Conservation (phyloP, 2,329 filamentous ascomycete species). For the Cladophialophora exuberans region DNA sequence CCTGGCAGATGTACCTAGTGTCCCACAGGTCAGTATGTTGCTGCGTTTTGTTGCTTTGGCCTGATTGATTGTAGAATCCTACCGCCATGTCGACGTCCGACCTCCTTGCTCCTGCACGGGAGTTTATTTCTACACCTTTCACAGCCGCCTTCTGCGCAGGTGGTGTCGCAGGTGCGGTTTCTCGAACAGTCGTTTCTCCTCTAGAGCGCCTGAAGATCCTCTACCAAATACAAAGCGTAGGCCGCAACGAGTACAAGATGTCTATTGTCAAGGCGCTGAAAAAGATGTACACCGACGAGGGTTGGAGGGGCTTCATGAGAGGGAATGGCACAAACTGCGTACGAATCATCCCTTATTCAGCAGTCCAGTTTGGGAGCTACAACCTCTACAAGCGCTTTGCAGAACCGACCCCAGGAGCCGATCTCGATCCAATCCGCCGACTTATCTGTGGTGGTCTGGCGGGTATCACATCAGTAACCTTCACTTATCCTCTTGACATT, state of each 20-base stretch:
- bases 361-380: constrained; percentile 97
- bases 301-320: constrained; percentile 95
- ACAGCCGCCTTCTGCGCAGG: constrained; percentile 91
- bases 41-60: neutral
- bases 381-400: constrained; percentile 94
- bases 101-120: constrained; percentile 35
- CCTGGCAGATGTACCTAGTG: constrained; percentile 25
- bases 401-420: constrained; percentile 72
- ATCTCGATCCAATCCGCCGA: constrained; percentile 73
- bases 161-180: constrained; percentile 94
- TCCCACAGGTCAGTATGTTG: constrained; percentile 29
- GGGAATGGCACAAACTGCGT: constrained; percentile 99
- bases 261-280: constrained; percentile 83
- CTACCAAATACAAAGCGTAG: constrained; percentile 92
- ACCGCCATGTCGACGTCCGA: constrained; percentile 28
- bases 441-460: constrained; percentile 89
- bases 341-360: constrained; percentile 96
- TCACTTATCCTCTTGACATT: constrained; percentile 96
- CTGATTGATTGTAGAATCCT: constrained; percentile 27
- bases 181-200: constrained; percentile 92
- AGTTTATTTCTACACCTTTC: constrained; percentile 75
- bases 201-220: constrained; percentile 95
- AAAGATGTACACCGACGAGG: constrained; percentile 98
- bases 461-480: constrained; percentile 91
- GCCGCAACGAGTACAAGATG: constrained; percentile 89